Base-by-base conservation (phyloP, 2,329 filamentous ascomycete species). In the Fusarium avenaceum region DNA sequence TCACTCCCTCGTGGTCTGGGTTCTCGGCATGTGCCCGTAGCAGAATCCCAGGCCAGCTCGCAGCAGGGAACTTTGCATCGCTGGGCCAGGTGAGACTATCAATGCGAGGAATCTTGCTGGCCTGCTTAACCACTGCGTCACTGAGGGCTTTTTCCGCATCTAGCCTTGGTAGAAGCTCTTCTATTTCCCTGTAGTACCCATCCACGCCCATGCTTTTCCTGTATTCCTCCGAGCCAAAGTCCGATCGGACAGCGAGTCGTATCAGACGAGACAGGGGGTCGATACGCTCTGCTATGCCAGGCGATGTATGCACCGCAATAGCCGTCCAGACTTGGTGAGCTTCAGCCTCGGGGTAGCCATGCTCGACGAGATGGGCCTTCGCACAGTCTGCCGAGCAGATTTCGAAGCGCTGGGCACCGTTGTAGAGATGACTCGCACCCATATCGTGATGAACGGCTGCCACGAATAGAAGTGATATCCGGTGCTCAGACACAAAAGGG, bases 371-470 rank as follows among this genome's bases (percentile, higher is more conserved):
- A 38, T 78, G 65, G 2, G 49, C 20, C 20, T 74, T 76, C 5
- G 78, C 79, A 2, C 65, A 70, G 43, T 77, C 75, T 40, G 75
- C 75, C n/a, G 72, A 74, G 33, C 73, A 72, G 22, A 80, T 69
- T 56, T 80, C 79, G 65, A 80, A 80, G 10, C 78, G 76, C 46
- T 79, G 73, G 1, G 67, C 60, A 13, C 70, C 66, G 55, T 79
- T 77, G 58, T 75, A 73, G 4, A 57, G 55, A 15, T 71, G 63
- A n/a, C 76, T 71, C 4, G 74, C 64, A 38, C 79, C 78, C 13
- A 80, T 67, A 66, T 80, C 79, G 57, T 80, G 79, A 44, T 75
- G 76, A 19, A 79, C 70, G 43, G 76, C 74, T 1, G 77, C 76
- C 7, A 78, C 75, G 46, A 80, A 80, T 20, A 80, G 69, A 17